Evolutionary conservation across 2,329 filamentous ascomycete species (phyloP).

Genomic region (Ampelomyces quisqualis): DNA sequence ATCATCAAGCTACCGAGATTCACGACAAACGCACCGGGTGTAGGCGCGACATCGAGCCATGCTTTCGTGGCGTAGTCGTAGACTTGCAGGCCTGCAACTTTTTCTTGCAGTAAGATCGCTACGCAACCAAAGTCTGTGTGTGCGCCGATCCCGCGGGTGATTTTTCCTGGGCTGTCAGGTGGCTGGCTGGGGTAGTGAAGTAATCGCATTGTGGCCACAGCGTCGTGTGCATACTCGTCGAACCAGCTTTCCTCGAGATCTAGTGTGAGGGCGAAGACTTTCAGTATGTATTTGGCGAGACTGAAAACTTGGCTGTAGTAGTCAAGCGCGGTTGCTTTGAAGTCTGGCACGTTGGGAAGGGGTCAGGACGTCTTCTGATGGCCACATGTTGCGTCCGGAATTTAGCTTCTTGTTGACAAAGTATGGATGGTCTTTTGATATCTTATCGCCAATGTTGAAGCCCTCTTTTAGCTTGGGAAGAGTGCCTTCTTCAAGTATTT

Average conservation of each 20-base stretch:
- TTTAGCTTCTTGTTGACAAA: conserved; percentile 44
- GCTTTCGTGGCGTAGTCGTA: conserved; percentile 67
- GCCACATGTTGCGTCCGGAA: conserved; percentile 48
- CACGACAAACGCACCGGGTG: conserved; percentile 76
- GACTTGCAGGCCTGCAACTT: conserved; percentile 67
- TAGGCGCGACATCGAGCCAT: conserved; percentile 78
- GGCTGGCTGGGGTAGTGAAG: conserved; percentile 49
- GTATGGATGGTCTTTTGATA: conserved; percentile 43
- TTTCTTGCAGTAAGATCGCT: conserved; percentile 47
- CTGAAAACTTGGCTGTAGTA: conserved; percentile 46
- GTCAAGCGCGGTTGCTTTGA: conserved; percentile 43
- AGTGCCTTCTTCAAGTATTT: conserved; percentile 47
- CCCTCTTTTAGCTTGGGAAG: conserved; percentile 50
- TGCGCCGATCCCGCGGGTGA: conserved; percentile 47
- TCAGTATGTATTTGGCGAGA: conserved; percentile 47
- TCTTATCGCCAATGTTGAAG: conserved; percentile 47
- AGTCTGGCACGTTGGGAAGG: conserved; percentile 33
- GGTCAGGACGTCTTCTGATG: conserved; percentile 15
- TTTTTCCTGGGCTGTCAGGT: conserved; percentile 38
- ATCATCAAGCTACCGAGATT: conserved; percentile 66
- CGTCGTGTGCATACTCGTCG: conserved; percentile 38
- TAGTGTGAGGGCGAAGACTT: conserved; percentile 46
- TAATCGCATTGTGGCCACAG: conserved; percentile 47
- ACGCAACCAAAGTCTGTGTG: conserved; percentile 49
- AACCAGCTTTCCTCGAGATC: conserved; percentile 44